phyloP scores from a whole-genome alignment of 176 grass and related monocot species.

The Zoysia japonica region DNA sequence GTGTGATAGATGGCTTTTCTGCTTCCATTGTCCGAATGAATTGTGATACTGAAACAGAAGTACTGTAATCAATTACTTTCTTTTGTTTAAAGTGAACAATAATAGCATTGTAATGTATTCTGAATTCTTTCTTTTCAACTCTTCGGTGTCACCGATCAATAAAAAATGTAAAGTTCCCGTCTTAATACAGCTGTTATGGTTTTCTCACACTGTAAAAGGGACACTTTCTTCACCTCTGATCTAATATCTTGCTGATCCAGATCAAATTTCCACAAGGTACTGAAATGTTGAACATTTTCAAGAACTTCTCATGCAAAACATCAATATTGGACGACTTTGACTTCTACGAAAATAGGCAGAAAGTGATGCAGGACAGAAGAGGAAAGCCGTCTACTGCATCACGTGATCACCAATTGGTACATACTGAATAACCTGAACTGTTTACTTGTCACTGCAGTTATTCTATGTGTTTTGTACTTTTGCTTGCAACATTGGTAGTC shows the following conservation, averaged over 20 bases:
- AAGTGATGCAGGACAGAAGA: conserved; percentile 85
- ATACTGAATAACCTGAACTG: not conserved
- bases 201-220: conserved; percentile 11
- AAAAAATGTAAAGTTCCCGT: conserved; percentile 7
- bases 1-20: conserved; percentile 10
- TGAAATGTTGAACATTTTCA: conserved; percentile 87
- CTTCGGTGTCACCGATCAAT: conserved; percentile 24
- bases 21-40: conserved; percentile 17
- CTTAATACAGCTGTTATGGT: conserved; percentile 18
- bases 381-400: conserved; percentile 47
- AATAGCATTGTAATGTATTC: not conserved
- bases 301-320: conserved; percentile 75
- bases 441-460: conserved; percentile 10
- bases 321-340: conserved; percentile 94
- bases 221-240: conserved; percentile 26
- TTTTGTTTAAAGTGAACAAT: not conserved
- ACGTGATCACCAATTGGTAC: conserved; percentile 50
- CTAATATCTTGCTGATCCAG: conserved; percentile 38
- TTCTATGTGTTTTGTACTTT: conserved; percentile 7
- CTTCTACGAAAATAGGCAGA: conserved; percentile 85
- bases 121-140: conserved; percentile 18
- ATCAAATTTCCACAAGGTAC: conserved; percentile 76
- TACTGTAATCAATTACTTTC: conserved; percentile 11
- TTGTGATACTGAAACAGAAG: not conserved
- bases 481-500: not conserved